These are phyloP conservation scores for Pleoardoris graminearum DNA, from an alignment of 2,329 filamentous ascomycete genomes.

Conservation along the genomic window DNA sequence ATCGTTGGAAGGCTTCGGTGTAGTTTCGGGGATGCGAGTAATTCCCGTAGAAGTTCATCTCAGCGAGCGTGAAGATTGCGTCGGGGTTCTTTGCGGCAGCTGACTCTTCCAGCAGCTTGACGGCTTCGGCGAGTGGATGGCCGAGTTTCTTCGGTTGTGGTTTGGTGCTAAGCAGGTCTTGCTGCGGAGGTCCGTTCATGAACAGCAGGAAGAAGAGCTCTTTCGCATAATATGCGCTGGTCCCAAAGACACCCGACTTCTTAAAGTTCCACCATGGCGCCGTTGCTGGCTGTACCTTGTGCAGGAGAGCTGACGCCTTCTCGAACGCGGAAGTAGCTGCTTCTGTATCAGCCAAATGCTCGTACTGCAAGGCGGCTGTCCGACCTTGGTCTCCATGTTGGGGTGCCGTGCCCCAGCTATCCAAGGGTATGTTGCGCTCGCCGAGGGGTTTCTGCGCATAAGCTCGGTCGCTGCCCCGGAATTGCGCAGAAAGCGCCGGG, in stretches of 20 bases:
- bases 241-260: constrained; percentile 61
- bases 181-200: constrained; percentile 62
- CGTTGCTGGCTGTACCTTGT: constrained; percentile 47
- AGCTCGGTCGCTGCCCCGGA: constrained; percentile 24
- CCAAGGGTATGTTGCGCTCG: constrained; percentile 16
- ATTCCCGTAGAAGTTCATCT: constrained; percentile 97
- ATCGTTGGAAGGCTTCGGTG: constrained; percentile 75
- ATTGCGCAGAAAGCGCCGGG: constrained; percentile 30
- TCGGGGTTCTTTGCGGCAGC: constrained; percentile 68
- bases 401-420: constrained; percentile 18
- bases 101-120: constrained; percentile 62
- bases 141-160: constrained; percentile 50
- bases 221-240: constrained; percentile 63
- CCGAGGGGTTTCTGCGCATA: constrained; percentile 32
- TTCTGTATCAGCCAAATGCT: constrained; percentile 10
- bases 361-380: constrained; percentile 5
- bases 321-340: constrained; percentile 34
- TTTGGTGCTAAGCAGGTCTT: constrained; percentile 47
- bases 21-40: constrained; percentile 86
- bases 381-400: constrained; percentile 22
- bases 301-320: constrained; percentile 48
- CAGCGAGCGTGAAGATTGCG: constrained; percentile 84
- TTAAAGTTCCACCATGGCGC: constrained; percentile 50
- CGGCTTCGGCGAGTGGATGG: constrained; percentile 60
- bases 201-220: constrained; percentile 66